A percentile compares a stretch with the other conserved stretches of the same genome.
Conservation (phyloP, 2,329 filamentous ascomycete species). For the Aureobasidium subglaciale region DNA sequence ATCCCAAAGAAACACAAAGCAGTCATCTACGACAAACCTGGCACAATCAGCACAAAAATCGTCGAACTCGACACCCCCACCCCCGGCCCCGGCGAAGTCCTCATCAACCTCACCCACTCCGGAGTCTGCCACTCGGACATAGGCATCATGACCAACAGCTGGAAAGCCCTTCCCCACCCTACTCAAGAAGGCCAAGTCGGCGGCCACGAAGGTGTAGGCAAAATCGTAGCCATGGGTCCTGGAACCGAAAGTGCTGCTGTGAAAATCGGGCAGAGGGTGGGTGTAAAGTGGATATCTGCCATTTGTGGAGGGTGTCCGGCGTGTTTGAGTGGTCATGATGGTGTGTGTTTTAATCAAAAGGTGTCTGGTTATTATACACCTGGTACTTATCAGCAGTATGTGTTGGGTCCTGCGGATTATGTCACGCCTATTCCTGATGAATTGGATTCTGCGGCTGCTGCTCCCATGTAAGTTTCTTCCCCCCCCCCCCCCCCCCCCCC, state of each 20-base stretch:
- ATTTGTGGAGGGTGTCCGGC: constrained; percentile 50
- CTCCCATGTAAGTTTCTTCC: constrained; percentile 44
- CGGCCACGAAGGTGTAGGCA: constrained; percentile 61
- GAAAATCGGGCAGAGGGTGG: constrained; percentile 61
- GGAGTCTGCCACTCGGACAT: constrained; percentile 61
- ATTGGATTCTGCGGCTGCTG: constrained; percentile 53
- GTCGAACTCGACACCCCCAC: constrained; percentile 58
- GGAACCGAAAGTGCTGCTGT: constrained; percentile 51
- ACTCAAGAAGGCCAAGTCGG: constrained; percentile 58
- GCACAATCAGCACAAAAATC: constrained; percentile 57
- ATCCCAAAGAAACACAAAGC: constrained; percentile 56
- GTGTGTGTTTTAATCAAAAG: constrained; percentile 48
- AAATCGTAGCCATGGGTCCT: constrained; percentile 58
- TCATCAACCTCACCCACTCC: constrained; percentile 57
- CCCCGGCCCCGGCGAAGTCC: constrained; percentile 55
- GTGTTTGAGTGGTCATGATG: constrained; percentile 50
- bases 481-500: neutral
- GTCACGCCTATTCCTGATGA: constrained; percentile 62
- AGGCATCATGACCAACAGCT: constrained; percentile 46
- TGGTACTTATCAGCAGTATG: constrained; percentile 65
- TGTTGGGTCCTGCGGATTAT: constrained; percentile 56
- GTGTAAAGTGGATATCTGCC: constrained; percentile 60
- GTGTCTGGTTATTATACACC: constrained; percentile 61
- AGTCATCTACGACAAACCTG: constrained; percentile 57
- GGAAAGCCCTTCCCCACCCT: constrained; percentile 51